Conservation (phyloP, 371 early-diverging fungal species). For the Mortierella sp. region DNA sequence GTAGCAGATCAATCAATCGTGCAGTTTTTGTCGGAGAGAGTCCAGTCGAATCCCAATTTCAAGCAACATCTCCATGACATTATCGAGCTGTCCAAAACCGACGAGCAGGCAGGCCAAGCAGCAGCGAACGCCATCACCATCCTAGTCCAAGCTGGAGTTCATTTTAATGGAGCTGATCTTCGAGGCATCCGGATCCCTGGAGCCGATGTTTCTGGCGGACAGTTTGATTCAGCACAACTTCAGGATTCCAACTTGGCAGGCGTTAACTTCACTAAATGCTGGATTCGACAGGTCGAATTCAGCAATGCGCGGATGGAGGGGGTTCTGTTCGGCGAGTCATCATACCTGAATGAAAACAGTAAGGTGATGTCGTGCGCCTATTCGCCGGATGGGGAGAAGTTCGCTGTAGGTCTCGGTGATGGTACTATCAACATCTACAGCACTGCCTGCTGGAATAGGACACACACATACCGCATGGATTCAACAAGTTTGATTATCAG, state of each 20-base stretch:
- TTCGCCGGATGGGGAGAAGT: constrained; percentile 13
- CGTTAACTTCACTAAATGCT: neutral
- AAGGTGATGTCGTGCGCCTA: neutral
- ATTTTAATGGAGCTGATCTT: constrained; percentile 12
- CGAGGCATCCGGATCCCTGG: constrained; percentile 18
- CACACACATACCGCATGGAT: neutral
- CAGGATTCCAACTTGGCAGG: constrained; percentile 17
- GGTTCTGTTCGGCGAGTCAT: neutral
- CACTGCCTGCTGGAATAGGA: neutral
- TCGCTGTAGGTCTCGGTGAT: neutral
- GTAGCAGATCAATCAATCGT: constrained; percentile 9
- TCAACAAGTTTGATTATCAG: neutral
- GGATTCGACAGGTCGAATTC: neutral
- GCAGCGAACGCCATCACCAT: constrained; percentile 31
- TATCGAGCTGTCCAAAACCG: constrained; percentile 11
- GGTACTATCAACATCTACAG: neutral
- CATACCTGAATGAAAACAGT: neutral
- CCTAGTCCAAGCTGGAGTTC: constrained; percentile 11
- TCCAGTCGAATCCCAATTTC: neutral
- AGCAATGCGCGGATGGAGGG: neutral
- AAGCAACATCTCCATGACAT: constrained; percentile 3
- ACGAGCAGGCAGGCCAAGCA: neutral
- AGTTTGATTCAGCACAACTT: constrained; percentile 15
- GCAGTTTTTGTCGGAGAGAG: constrained; percentile 18
- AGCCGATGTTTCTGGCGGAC: neutral